These are phyloP conservation scores for Lecanosticta acicola DNA, from an alignment of 2,329 filamentous ascomycete genomes.

Conservation along the genomic window DNA sequence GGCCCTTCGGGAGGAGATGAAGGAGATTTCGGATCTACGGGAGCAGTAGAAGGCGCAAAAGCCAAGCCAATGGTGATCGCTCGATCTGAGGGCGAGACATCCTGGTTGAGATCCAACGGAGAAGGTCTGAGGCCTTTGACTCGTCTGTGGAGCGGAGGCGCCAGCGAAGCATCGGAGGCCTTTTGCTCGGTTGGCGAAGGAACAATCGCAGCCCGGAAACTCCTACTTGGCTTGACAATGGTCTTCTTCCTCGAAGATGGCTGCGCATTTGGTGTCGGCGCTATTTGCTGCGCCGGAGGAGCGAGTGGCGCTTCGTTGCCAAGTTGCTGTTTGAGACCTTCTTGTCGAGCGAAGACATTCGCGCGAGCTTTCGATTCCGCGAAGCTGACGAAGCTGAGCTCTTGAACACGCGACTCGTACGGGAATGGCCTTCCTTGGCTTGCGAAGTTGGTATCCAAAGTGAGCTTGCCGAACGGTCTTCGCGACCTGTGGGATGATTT, in stretches of 20 bases:
- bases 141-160: conserved; percentile 19
- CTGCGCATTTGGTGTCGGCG: no score
- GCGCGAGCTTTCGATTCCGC: conserved; percentile 18
- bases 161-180: background rate
- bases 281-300: conserved; percentile 6
- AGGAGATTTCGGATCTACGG: no score
- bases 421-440: conserved; percentile 41
- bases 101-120: conserved; percentile 32
- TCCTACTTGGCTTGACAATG: background rate
- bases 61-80: conserved; percentile 69
- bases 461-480: conserved; percentile 15
- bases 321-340: conserved; percentile 25
- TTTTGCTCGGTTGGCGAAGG: background rate
- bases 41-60: conserved; percentile 52
- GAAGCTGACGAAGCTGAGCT: conserved; percentile 24
- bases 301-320: conserved; percentile 6
- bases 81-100: conserved; percentile 63
- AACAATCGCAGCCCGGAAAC: background rate
- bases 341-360: conserved; percentile 6
- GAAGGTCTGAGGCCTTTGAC: conserved; percentile 26
- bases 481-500: conserved; percentile 5
- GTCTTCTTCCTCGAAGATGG: background rate
- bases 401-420: conserved; percentile 27
- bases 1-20: no score
- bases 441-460: conserved; percentile 64